Evolutionary conservation across 2,329 filamentous ascomycete genomes (phyloP), one percentile per base, ranked within the genome.

Genomic region (Phialophora macrospora): DNA sequence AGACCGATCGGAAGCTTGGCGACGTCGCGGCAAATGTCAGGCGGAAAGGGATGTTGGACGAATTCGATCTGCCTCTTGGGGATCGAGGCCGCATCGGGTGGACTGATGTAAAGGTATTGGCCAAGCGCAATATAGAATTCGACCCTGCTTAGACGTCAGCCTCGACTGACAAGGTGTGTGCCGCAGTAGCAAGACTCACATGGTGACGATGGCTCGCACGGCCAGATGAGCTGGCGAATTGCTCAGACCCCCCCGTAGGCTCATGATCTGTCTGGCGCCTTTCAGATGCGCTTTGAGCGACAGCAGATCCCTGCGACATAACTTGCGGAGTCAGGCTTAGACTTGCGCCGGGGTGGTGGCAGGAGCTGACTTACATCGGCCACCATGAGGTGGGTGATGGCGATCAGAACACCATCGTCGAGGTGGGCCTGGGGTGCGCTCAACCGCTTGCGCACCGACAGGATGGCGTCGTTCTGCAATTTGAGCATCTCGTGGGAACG

Each of bases 111-210:
- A 12, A 68, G 64, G 38, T 68, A 68, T 49, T 68, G 67, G 20
- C 62, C 67, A 11, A 68, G 44, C 1, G 61, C 67, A 28, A 66
- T 63, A 24, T 66, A 68, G 46, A 66, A 68, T 20, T 68, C 67
- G 32, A 62, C 55, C 44, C 67, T 68, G 56, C 11, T 28, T 46
- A 4, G 12, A 9, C 22, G 32, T 64, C 44, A 64, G 32, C 26
- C 6, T 9, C 14, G 24, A n/a, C 49, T 30, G 38, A 52, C 14
- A 24, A 55, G 17, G 6, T 20, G 30, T 14, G 11, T 32, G 26
- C 24, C 14, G 5, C 60, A 4, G 4, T 26, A 51, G 48, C 48
- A 28, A 48, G 20, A 54, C 66, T 60, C 51, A 68, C 66, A 61
- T 66, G 17, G 60, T 65, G n/a, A 68, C 20, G 11, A 63, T 34